Evolutionary conservation across 2,329 filamentous ascomycete species (phyloP), one percentile per base, ranked within the genome.

Genomic region (Leptographium flavum): DNA sequence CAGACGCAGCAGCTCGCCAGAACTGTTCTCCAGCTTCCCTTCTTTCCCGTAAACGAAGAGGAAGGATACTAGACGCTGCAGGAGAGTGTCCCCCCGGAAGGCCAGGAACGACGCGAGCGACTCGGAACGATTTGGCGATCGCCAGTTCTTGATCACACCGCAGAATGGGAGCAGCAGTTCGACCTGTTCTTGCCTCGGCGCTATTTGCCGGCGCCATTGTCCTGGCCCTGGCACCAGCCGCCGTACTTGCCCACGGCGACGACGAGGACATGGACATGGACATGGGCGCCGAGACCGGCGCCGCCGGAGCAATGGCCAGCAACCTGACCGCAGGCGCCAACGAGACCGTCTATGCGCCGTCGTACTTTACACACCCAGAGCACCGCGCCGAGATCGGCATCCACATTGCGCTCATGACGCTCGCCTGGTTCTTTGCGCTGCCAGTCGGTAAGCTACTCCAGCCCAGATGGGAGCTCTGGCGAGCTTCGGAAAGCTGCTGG

Each of bases 341-440:
- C 21, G 21, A 17, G 4, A 37, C 35, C 14, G 19, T 23, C 35
- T 23, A 37, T 21, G 13, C 15, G 9, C 62, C 64, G n/a, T 77
- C 67, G 47, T 83, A 83, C 58, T 82, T 81, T 61, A 60, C 69
- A 22, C 65, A 76, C 46, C 56, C 66, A 0, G 68, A 76, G 23
- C 66, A 77, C 55, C 62, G 58, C 8, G 62, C 64, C 14, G 61
- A 74, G 51, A 79, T 92, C 54, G 70, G 83, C 54, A 73, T 73
- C 47, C 86, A 92, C 56, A 81, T 88, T 46, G 65, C 62, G 5
- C 64, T 85, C 39, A 87, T 87, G 79, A 63, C 78, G 2, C 46
- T 83, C 9, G 74, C 73, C 9, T 92, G 86, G 85, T 69, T 83
- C 31, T 70, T 88, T 45, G 57, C 83, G 41, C 68, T 90, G 45